Conservation (phyloP, 2,329 filamentous ascomycete species). For the Dactylellina drechsleri region DNA sequence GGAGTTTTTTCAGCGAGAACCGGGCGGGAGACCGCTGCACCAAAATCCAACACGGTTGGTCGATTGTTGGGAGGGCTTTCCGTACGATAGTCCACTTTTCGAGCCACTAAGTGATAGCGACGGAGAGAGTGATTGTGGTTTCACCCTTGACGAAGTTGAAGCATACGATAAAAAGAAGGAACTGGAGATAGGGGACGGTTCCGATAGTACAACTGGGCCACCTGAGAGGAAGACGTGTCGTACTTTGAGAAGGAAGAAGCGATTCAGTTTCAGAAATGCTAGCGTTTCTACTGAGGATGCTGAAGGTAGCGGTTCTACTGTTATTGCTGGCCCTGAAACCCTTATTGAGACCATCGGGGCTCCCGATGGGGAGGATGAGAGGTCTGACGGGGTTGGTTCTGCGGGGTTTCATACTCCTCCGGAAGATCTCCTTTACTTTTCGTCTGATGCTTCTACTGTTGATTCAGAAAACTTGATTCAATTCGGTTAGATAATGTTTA, state of each 20-base stretch:
- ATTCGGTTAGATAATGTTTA: too few relatives aligned
- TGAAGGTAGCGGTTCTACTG: background rate
- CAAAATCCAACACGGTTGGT: conserved; percentile 26
- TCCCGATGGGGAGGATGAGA: background rate
- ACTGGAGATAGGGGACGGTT: background rate
- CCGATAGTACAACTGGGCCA: too few relatives aligned
- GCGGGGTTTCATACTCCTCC: background rate
- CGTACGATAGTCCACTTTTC: conserved; percentile 24
- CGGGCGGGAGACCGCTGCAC: conserved; percentile 18
- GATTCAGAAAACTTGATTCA: too few relatives aligned
- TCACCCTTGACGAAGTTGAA: conserved; percentile 36
- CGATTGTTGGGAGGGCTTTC: conserved; percentile 33
- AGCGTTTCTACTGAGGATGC: background rate
- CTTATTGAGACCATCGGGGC: background rate
- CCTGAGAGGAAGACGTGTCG: too few relatives aligned
- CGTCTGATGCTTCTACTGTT: background rate
- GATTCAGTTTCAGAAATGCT: background rate
- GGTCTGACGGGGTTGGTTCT: background rate
- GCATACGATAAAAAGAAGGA: conserved; percentile 1
- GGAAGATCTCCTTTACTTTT: background rate
- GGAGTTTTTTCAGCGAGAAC: conserved; percentile 18
- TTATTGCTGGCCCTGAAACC: background rate
- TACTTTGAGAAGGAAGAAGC: too few relatives aligned
- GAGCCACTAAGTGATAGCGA: conserved; percentile 39
- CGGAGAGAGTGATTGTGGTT: conserved; percentile 21